Base-by-base conservation (phyloP, 73 alveolate genomes). In the Tetrahymena thermophila region DNA sequence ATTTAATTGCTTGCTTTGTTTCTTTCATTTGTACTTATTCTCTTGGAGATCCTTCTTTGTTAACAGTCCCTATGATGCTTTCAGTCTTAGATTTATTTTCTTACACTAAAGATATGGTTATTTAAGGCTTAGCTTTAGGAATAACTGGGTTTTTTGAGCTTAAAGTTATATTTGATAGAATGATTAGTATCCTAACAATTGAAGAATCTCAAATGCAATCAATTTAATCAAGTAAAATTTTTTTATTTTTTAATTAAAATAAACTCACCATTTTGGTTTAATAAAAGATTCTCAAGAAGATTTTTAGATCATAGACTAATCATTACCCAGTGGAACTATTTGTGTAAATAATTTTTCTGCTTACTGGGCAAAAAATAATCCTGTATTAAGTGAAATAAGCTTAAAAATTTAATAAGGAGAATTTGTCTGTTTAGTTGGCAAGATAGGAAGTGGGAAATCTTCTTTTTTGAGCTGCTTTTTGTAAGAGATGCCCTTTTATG, bases 381-480 rank as follows among this genome's bases (percentile, higher is more conserved):
- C 50, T 9, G 95, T 96, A 1, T 31, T 96, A 17, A 50, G 84
- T 35, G 56, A 56, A 43, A 56, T 97, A 84, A 94, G 40, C 14
- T 55, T 96, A 35, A 93, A 96, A 4, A 95, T 96, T 25, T 34
- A 93, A 56, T 11, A 95, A 15, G 98, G 98, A 1, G 95, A 93
- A 93, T 83, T 57, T 7, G 16, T 96, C 21, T 21, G n/a, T 3
- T 23, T 56, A 10, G 85, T 97, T 85, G 98, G 98, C 25, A 95
- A 71, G 35, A 97, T 97, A 56, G 98, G 98, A 28, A 94, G 97
- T 23, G 98, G 98, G 7, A 97, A 97, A 84, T 85, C 97, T 21
- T 43, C 96, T 28, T 71, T 97, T 16, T 93, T 97, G 28, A 34
- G 43, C 38, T 96, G 97, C 17, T 23, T 97, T 31, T 94, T 97